These are phyloP conservation scores for Adansonia rubrostipa DNA, from an alignment of 441 rosid species.

Conservation along the genomic window DNA sequence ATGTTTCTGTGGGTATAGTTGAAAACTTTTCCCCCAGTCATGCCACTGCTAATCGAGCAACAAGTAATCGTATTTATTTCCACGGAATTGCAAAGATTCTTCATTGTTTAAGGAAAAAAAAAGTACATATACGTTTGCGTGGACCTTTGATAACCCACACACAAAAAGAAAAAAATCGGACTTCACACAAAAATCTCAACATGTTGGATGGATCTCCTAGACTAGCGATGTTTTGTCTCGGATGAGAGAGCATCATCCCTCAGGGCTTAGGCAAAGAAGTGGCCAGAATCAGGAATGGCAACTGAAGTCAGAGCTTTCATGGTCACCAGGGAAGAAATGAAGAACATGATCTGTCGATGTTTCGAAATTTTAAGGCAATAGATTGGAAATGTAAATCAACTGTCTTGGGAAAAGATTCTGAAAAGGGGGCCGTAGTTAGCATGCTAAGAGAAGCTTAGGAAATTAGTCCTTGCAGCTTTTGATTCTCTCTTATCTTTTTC, in stretches of 20 bases:
- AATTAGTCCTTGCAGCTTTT: constrained; percentile 35
- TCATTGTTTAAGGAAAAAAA: too few species aligned
- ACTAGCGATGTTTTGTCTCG: constrained; percentile 45
- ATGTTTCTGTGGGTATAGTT: too few species aligned
- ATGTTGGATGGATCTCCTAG: constrained; percentile 45
- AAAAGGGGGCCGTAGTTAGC: constrained; percentile 17
- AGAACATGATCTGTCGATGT: constrained; percentile 29
- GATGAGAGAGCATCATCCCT: constrained; percentile 41
- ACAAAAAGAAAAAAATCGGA: too few species aligned
- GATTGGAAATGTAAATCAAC: constrained; percentile 16
- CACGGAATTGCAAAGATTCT: too few species aligned
- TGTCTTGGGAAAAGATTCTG: constrained; percentile 7
- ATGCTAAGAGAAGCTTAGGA: constrained; percentile 47
- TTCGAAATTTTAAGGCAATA: constrained; percentile 25
- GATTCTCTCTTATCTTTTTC: constrained; percentile 37
- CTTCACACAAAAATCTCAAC: too few species aligned
- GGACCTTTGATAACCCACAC: too few species aligned
- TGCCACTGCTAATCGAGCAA: too few species aligned
- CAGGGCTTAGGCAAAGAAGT: constrained; percentile 33
- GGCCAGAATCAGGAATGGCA: constrained; percentile 23
- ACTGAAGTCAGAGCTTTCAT: constrained; percentile 38
- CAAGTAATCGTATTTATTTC: too few species aligned
- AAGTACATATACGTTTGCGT: too few species aligned
- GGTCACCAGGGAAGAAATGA: constrained; percentile 42
- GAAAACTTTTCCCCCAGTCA: too few species aligned